phyloP scores from a whole-genome alignment of 805 yeast genomes.

The Millerozyma acaciae region DNA sequence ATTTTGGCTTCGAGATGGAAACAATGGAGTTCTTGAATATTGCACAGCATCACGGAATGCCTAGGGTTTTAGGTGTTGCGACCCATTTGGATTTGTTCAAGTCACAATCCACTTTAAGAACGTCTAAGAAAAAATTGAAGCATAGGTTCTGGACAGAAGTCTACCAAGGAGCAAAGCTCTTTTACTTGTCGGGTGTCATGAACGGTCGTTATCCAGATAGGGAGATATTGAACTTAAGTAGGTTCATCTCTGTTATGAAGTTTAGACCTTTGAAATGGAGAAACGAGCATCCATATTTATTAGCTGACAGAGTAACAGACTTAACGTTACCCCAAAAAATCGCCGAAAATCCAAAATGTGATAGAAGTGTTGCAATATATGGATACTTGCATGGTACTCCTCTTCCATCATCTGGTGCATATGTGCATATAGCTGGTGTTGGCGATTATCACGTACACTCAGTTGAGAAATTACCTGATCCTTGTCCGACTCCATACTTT shows the following conservation, averaged over 20 bases:
- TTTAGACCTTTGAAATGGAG: conserved; percentile 99
- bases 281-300: conserved; percentile 92
- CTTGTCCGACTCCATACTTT: conserved; percentile 95
- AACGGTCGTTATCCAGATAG: conserved; percentile 98
- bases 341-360: conserved; percentile 75
- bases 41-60: conserved; percentile 99
- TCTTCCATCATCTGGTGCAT: conserved; percentile 59
- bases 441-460: conserved; percentile 79
- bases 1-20: conserved; percentile 98
- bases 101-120: conserved; percentile 81
- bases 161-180: conserved; percentile 94
- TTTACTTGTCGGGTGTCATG: conserved; percentile 89
- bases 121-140: conserved; percentile 86
- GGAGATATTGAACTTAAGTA: conserved; percentile 83
- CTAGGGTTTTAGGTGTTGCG: conserved; percentile 90
- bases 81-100: conserved; percentile 95
- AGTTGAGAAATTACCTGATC: conserved; percentile 92
- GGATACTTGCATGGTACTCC: conserved; percentile 97
- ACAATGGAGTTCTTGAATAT: conserved; percentile 97
- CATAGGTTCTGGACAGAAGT: conserved; percentile 99
- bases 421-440: conserved; percentile 91
- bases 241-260: conserved; percentile 96
- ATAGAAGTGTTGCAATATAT: conserved; percentile 84
- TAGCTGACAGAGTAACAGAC: conserved; percentile 90
- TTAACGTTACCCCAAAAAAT: conserved; percentile 86